phyloP scores from a whole-genome alignment of 2,329 filamentous ascomycete species.

The Colletotrichum scovillei region DNA sequence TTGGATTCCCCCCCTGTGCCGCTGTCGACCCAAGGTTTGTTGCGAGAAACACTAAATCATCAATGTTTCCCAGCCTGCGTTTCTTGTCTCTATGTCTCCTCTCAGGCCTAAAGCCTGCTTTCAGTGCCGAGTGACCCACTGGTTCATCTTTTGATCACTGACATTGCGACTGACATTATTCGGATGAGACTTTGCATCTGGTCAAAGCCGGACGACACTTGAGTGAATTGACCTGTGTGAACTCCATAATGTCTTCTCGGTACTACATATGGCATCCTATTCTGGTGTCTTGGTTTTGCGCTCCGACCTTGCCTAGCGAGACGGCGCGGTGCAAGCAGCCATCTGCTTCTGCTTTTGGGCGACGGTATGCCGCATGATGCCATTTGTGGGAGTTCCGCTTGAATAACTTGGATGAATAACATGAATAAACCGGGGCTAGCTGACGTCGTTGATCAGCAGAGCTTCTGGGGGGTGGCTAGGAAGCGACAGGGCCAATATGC shows the following conservation, averaged over 20 bases:
- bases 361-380: not conserved
- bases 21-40: not conserved
- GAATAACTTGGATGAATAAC: conserved; percentile 8
- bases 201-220: not conserved
- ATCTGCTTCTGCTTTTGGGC: not conserved
- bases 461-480: conserved; percentile 12
- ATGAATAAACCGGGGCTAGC: conserved; percentile 13
- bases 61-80: not conserved
- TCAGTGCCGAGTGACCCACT: not conserved
- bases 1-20: not conserved
- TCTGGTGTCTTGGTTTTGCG: not conserved
- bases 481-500: conserved; percentile 19
- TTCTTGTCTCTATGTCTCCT: not conserved
- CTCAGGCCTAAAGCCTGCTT: not conserved
- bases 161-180: not conserved
- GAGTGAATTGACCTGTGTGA: not conserved
- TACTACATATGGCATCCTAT: not conserved
- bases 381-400: not conserved
- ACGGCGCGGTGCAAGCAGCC: not conserved
- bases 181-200: not conserved
- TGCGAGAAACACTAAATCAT: conserved; percentile 9
- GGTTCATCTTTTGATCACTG: conserved; percentile 11
- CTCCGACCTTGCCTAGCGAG: not conserved
- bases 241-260: not conserved
- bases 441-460: conserved; percentile 34